phyloP scores from a whole-genome alignment of 164 flowering plant species.

The Malania oleifera region DNA sequence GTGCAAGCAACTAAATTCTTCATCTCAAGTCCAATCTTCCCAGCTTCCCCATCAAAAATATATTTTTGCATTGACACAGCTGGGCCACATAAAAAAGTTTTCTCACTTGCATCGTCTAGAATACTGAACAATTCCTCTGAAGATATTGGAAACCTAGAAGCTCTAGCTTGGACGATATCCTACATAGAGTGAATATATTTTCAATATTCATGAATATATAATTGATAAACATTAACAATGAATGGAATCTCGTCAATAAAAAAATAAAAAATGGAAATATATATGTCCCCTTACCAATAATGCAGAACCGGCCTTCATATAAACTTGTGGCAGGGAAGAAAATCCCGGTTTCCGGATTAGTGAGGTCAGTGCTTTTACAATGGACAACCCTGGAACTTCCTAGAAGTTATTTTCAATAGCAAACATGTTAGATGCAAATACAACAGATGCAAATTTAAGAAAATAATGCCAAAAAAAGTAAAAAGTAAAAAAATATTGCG shows the following conservation, averaged over 20 bases:
- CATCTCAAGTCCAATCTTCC: conserved; percentile 66
- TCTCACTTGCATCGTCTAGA: conserved; percentile 90
- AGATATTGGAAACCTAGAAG: conserved; percentile 58
- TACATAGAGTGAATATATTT: conserved; percentile 22
- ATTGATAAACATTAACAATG: neutral
- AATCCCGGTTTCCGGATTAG: conserved; percentile 53
- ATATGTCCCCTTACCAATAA: conserved; percentile 47
- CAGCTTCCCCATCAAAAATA: conserved; percentile 82
- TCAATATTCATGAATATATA: conserved; percentile 4
- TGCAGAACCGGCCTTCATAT: conserved; percentile 65
- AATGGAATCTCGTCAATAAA: neutral
- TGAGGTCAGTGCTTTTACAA: conserved; percentile 49
- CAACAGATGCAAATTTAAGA: neutral
- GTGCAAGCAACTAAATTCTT: conserved; percentile 74
- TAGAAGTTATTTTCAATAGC: conserved; percentile 19
- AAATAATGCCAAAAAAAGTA: neutral
- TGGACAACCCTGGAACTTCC: conserved; percentile 70
- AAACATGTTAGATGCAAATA: neutral
- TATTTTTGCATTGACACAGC: conserved; percentile 67
- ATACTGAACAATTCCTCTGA: conserved; percentile 63
- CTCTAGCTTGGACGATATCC: conserved; percentile 70
- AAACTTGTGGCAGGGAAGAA: conserved; percentile 55
- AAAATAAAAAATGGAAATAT: neutral
- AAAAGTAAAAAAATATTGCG: neutral
- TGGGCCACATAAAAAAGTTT: conserved; percentile 69